phyloP scores from a whole-genome alignment of 257 asterid species.

The Coffea canephora region DNA sequence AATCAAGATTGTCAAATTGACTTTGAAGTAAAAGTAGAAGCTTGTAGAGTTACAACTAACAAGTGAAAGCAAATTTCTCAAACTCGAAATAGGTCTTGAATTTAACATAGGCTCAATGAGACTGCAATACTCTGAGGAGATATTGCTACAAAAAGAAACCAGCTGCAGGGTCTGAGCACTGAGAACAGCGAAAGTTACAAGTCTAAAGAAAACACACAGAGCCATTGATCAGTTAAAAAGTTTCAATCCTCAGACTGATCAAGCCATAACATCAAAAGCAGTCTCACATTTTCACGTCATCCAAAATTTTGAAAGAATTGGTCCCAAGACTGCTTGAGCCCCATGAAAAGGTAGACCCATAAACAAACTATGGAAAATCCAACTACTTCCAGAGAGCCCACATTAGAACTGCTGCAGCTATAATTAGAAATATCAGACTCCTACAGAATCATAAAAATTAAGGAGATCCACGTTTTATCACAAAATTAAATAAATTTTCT shows the following conservation, averaged over 20 bases:
- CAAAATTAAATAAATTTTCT: not conserved
- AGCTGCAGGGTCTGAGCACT: not conserved
- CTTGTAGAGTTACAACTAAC: not conserved
- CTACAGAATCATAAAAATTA: not conserved
- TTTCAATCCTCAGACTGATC: not conserved
- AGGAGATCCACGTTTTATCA: not conserved
- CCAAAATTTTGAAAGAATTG: not conserved
- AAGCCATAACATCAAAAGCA: conserved; percentile 11
- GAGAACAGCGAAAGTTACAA: not conserved
- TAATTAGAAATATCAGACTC: not conserved
- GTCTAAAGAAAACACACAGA: not conserved
- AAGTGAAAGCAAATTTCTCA: not conserved
- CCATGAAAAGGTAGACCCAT: not conserved
- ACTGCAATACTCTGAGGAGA: not conserved
- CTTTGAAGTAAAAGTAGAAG: not conserved
- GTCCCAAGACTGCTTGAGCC: not conserved
- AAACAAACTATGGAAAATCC: not conserved
- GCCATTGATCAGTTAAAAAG: not conserved
- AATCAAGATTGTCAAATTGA: not conserved
- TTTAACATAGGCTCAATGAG: not conserved
- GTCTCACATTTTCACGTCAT: not conserved
- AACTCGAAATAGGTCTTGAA: not conserved
- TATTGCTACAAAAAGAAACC: not conserved
- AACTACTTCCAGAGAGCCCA: not conserved
- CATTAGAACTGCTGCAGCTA: not conserved